Conservation (phyloP, 495 filamentous ascomycete species). For the Tuber magnatum region DNA sequence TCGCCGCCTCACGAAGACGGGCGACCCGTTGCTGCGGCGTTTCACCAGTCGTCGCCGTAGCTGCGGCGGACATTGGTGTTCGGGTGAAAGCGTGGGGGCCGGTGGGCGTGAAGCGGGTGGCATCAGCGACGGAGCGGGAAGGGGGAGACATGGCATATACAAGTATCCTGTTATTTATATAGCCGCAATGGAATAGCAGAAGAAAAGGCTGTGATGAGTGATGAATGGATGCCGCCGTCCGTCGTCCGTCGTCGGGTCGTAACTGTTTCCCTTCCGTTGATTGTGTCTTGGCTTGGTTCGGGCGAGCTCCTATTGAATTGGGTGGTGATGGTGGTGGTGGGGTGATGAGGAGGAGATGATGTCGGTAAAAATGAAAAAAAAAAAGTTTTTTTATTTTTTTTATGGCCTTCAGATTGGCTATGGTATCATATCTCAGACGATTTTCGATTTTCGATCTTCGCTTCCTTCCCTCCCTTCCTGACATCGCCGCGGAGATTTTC, state of each 20-base stretch:
- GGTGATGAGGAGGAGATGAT: background rate
- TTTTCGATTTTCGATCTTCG: background rate
- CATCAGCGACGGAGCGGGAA: constrained; percentile 81
- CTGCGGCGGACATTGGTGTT: constrained; percentile 29
- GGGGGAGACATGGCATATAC: constrained; percentile 46
- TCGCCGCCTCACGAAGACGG: constrained; percentile 73
- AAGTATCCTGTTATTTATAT: background rate
- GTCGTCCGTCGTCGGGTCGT: background rate
- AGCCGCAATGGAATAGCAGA: constrained; percentile 6
- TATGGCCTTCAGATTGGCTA: background rate
- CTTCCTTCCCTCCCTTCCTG: background rate
- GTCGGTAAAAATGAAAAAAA: background rate
- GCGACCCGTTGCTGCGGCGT: constrained; percentile 85
- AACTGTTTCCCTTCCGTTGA: background rate
- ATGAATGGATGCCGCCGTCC: background rate
- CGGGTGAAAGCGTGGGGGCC: constrained; percentile 72
- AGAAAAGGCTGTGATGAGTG: background rate
- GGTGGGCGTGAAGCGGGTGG: constrained; percentile 91
- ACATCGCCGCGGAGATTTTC: background rate
- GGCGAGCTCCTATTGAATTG: background rate
- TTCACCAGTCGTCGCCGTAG: constrained; percentile 49
- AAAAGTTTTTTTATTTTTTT: background rate
- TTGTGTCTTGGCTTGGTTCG: background rate
- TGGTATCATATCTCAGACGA: no score
- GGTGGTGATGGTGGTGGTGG: background rate